Evolutionary conservation across 2,329 filamentous ascomycete species (phyloP).

Genomic region (Penicillium sp.): DNA sequence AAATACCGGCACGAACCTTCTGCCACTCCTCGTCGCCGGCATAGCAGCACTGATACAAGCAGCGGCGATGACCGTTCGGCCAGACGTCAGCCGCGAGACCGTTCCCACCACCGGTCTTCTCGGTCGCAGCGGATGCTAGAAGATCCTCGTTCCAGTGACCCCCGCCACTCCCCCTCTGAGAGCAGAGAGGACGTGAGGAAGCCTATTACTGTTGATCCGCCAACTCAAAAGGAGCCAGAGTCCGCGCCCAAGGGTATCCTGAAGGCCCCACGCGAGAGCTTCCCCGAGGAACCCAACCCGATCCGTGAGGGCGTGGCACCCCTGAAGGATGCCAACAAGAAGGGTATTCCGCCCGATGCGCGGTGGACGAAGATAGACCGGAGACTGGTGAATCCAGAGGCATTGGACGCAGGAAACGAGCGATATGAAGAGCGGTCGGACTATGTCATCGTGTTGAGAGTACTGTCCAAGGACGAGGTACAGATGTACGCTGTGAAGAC

Average conservation of each 20-base stretch:
- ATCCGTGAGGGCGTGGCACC: slow-evolving; percentile 89
- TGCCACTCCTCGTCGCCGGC: slow-evolving; percentile 26
- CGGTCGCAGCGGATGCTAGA: slow-evolving; percentile 29
- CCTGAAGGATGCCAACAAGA: slow-evolving; percentile 79
- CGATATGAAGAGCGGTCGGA: slow-evolving; percentile 90
- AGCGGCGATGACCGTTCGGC: slow-evolving; percentile 24
- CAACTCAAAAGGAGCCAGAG: slow-evolving; percentile 60
- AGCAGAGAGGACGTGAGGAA: slow-evolving; percentile 30
- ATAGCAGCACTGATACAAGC: slow-evolving; percentile 33
- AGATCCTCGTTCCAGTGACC: slow-evolving; percentile 19
- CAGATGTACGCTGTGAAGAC: slow-evolving; percentile 83
- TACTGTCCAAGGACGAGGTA: slow-evolving; percentile 86
- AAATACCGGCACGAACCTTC: slow-evolving; percentile 34
- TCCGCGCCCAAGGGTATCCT: slow-evolving; percentile 78
- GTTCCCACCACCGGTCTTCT: slow-evolving; percentile 27
- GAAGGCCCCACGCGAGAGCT: slow-evolving; percentile 78
- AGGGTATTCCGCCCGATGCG: slow-evolving; percentile 76
- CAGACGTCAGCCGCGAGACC: slow-evolving; percentile 25
- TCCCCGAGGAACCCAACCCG: slow-evolving; percentile 83
- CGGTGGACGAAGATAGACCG: slow-evolving; percentile 94
- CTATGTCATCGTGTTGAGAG: slow-evolving; percentile 89
- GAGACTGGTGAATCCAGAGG: slow-evolving; percentile 85
- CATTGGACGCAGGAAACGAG: slow-evolving; percentile 83
- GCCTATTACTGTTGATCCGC: slow-evolving; percentile 31
- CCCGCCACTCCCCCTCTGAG: slow-evolving; percentile 23